Evolutionary conservation across 768 basidiomycete species (phyloP).

Genomic region (Scleroderma bovista): DNA sequence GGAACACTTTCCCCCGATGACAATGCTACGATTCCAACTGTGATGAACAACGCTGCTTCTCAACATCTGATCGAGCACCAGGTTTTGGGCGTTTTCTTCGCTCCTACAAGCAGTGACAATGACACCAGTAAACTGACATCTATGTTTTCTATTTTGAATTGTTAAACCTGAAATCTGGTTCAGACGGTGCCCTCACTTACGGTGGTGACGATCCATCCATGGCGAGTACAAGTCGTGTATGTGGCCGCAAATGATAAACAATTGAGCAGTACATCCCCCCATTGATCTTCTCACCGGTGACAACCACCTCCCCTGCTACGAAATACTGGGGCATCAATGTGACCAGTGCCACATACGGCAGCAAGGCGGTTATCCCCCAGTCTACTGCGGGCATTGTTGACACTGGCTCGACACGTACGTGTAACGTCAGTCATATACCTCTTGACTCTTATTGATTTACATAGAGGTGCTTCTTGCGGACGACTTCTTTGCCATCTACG

Average conservation of each 20-base stretch:
- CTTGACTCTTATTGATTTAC: neutral
- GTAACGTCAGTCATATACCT: neutral
- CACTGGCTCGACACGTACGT: slow-evolving; percentile 14
- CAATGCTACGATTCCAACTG: slow-evolving; percentile 11
- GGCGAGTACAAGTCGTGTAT: neutral
- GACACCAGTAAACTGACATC: neutral
- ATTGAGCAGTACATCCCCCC: too few relatives aligned
- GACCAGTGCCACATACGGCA: neutral
- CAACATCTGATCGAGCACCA: slow-evolving; percentile 10
- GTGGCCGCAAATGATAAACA: too few relatives aligned
- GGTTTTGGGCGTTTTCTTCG: slow-evolving; percentile 12
- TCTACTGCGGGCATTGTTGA: slow-evolving; percentile 17
- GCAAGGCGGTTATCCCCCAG: slow-evolving; percentile 3
- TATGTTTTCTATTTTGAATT: neutral
- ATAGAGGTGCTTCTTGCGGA: slow-evolving; percentile 10
- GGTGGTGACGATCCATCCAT: slow-evolving; percentile 11
- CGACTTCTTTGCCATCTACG: slow-evolving; percentile 3
- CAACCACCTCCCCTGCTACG: too few relatives aligned
- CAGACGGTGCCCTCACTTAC: slow-evolving; percentile 14
- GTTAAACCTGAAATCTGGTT: neutral
- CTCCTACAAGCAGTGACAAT: slow-evolving; percentile 8
- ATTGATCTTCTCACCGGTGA: too few relatives aligned
- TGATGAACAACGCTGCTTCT: slow-evolving; percentile 12
- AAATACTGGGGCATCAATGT: too few relatives aligned
- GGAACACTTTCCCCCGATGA: slow-evolving; percentile 3